These are phyloP conservation scores for Nitzschia putrida DNA, from an alignment of 108 stramenopile genomes.

Conservation along the genomic window DNA sequence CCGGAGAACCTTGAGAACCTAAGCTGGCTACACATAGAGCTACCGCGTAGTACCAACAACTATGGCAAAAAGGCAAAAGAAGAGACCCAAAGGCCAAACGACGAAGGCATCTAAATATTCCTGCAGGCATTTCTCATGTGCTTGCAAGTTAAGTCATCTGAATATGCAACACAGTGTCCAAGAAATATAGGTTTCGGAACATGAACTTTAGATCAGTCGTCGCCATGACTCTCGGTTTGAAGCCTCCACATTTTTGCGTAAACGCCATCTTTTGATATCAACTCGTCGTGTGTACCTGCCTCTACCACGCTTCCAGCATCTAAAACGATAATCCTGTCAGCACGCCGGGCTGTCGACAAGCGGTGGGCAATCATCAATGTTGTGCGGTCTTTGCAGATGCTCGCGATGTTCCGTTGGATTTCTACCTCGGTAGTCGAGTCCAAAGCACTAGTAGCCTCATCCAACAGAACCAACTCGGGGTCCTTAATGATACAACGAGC, in stretches of 20 bases:
- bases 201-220: no score
- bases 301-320: constrained; percentile 54
- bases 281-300: constrained; percentile 66
- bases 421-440: constrained; percentile 72
- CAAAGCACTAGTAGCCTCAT: constrained; percentile 87
- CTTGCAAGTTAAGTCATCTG: no score
- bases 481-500: constrained; percentile 67
- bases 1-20: no score
- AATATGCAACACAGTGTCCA: no score
- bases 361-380: constrained; percentile 50
- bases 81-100: no score
- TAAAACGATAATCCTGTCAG: constrained; percentile 43
- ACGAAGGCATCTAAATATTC: no score
- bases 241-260: constrained; percentile 17
- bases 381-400: constrained; percentile 31
- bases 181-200: no score
- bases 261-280: constrained; percentile 37
- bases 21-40: no score
- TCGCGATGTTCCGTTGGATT: constrained; percentile 24
- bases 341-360: constrained; percentile 44
- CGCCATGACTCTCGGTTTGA: not conserved
- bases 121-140: no score
- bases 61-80: no score
- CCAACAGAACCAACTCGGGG: constrained; percentile 63
- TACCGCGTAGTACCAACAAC: no score